Evolutionary conservation across 805 yeast species (phyloP), one percentile per base, ranked within the genome.

Genomic region (Metahyphopichia silvanorum): DNA sequence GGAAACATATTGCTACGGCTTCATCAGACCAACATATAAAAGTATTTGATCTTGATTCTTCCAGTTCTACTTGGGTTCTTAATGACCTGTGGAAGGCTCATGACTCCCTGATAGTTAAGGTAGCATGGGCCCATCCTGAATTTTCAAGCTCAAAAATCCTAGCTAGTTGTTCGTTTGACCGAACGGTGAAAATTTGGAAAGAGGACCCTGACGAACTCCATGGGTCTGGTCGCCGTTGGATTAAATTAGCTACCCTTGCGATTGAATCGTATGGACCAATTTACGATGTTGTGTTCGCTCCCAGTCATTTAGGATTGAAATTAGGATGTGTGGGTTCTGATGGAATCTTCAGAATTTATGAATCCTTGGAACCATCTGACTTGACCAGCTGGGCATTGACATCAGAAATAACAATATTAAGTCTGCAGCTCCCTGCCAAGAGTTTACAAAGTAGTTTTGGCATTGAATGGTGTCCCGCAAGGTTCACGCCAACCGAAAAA

Each of bases 31-130:
- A 89, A 49, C 95, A 86, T 50, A 75, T 93, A 40, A 86, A 87
- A 50, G 89, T 93, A 20, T 93, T 88, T 55, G 91, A 86, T 52
- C 64, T 83, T 21, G 85, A 82, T 45, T 59, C 78, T 11, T 62
- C 71, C 17, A 71, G 82, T 1, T 76, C 74, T n/a, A 71, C 78
- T 13, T 93, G 98, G 98, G 75, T 76, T 13, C 60, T 86, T 35
- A 80, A 82, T 49, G 97, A 91, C 57, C 79, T 85, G 29, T 93
- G 96, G 94, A 85, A 84, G 44, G 98, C 98, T 0, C 98, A 93
- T 53, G 96, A 93, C 47, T 79, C 95, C 6, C 76, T 88, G 37
- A 76, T 93, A 16, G 84, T 87, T 14, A 77, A 82, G 44, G 69
- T 93, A 7, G 78, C 79, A 29, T 93, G 96, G 94, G 96, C 98